Base-by-base conservation (phyloP, 306 rosid genomes). In the Psophocarpus tetragonolobus region DNA sequence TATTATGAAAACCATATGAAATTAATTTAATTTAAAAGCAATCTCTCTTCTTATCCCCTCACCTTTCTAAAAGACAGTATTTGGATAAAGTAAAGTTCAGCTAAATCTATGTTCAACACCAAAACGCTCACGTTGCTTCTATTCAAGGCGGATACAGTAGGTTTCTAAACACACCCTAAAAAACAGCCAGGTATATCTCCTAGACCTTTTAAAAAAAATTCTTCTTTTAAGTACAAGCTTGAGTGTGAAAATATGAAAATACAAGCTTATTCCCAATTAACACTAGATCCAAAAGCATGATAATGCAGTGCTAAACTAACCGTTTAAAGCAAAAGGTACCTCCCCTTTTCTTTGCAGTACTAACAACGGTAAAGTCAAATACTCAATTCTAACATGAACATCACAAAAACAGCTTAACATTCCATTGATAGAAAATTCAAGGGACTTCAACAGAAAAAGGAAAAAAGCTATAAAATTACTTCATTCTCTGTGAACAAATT, bases 401-500 rank as follows among this genome's bases (percentile, higher is more conserved):
- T 57, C 9, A 26, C 7, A n/a, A 51, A 39, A 42, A n/a, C 29
- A 24, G 18, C 47, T 29, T 21, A 74, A 29, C 24, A 60, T 60
- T 66, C 62, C 54, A 44, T 5, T 80, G 42, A 74, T 21, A 21
- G 57, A 56, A 57, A 56, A 14, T 50, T 27, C 4, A 65, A 27
- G 20, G 15, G 48, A 47, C 64, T 71, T 71, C 6, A 56, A 39
- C 47, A 36, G 6, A 76, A 57, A 65, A 13, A 65, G 30, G 0
- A 44, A 70, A 8, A 60, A n/a, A 14, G 45, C 42, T 33, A 54
- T 2, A 48, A 75, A 18, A 9, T 29, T 61, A 17, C 11, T 7
- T 24, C 62, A 32, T 20, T 64, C 18, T 44, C 79, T 74, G 75
- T 0, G 36, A 80, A 76, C 38, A 71, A 68, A 73, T 36, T 35